Evolutionary conservation across 257 asterid species (phyloP), one percentile per base, ranked within the genome.

Genomic region (Plantago ovata): DNA sequence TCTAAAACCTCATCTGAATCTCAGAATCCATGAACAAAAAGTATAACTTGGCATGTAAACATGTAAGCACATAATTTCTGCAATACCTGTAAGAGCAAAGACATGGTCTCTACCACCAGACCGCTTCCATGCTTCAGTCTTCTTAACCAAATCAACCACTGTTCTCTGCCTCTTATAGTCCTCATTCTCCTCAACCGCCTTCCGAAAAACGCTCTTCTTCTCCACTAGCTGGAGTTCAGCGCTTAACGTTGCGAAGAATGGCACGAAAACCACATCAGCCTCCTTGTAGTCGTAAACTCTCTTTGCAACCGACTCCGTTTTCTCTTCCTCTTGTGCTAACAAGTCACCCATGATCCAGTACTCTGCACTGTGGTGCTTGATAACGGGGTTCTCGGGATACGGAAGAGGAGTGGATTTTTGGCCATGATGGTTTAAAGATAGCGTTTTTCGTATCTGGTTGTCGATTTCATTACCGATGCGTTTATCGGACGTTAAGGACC

Each of bases 101-200:
- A 85, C 93, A 74, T 92, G 96, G 57, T 92, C 96, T 60, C 94
- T 74, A 20, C 98, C 98, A 46, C 96, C 98, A 60, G 96, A 92
- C 54, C 65, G 82, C 46, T n/a, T 68, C 98, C 98, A 88, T 47
- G 96, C 90, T 63, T 79, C 85, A 5, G 94, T 69, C 38, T 82
- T 78, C 58, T 80, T 85, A 63, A 87, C 89, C 51, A 47, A 70
- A 67, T 85, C 96, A 72, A 92, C 67, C 79, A 79, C 78, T 84
- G 62, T 63, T 68, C 66, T 81, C 77, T 92, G 98, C 86, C 98
- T 77, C 74, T 61, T 42, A 65, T 87, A 92, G 60, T 92, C 98
- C 74, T 81, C 96, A 76, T 87, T 92, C 61, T 80, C 93, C 60
- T 47, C 79, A 44, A 73, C 81, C 82, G 65, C 81, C 75, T 92